Evolutionary conservation across 2,329 filamentous ascomycete species (phyloP).

Genomic region (Orbilia brochopaga): DNA sequence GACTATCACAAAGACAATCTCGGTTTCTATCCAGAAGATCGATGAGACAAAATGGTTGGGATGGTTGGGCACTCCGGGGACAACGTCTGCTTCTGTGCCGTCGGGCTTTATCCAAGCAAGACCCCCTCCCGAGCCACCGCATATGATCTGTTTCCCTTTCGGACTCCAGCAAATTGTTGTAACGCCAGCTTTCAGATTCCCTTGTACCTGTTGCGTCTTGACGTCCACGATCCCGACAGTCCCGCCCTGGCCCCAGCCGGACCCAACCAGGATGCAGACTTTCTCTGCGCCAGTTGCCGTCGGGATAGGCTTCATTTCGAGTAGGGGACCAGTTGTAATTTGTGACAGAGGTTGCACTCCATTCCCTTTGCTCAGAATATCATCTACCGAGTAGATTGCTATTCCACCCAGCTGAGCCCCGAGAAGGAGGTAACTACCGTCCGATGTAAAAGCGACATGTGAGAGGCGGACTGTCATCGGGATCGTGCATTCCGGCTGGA

Average conservation of each 20-base stretch:
- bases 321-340: conserved; percentile 76
- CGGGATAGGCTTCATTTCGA: conserved; percentile 80
- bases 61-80: conserved; percentile 76
- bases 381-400: conserved; percentile 78
- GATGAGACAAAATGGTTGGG: conserved; percentile 76
- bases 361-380: conserved; percentile 67
- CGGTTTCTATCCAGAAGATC: conserved; percentile 85
- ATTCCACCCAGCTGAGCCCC: conserved; percentile 82
- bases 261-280: conserved; percentile 78
- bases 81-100: conserved; percentile 75
- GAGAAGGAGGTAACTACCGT: conserved; percentile 82
- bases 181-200: conserved; percentile 73
- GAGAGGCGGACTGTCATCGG: conserved; percentile 77
- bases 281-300: conserved; percentile 73
- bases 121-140: conserved; percentile 80
- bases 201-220: conserved; percentile 78
- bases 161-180: conserved; percentile 90
- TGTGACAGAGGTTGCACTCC: conserved; percentile 73
- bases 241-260: conserved; percentile 62
- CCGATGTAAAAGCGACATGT: conserved; percentile 88
- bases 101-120: conserved; percentile 82
- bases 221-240: conserved; percentile 63
- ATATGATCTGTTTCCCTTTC: conserved; percentile 89
- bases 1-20: conserved; percentile 81
- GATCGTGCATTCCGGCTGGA: conserved; percentile 75